Percentiles rank a stretch among this genome's conserved stretches.
These are phyloP conservation scores for Pyrrhoderma lamaoense DNA, from an alignment of 1,284 basidiomycete species.

Conservation along the genomic window DNA sequence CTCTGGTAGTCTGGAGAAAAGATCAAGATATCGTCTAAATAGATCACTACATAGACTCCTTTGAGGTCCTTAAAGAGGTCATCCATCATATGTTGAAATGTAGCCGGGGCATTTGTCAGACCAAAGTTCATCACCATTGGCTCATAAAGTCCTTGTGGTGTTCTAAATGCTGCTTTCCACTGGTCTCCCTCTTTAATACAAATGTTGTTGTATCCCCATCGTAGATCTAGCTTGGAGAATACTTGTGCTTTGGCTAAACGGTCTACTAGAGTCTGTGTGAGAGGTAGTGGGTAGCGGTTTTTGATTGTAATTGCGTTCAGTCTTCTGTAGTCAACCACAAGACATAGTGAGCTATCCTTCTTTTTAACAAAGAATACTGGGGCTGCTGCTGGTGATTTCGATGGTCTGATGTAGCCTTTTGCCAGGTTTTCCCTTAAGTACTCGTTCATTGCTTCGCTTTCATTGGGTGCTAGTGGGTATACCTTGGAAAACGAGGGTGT, in stretches of 20 bases:
- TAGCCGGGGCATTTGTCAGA: slow-evolving; percentile 32
- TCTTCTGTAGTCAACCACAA: slow-evolving; percentile 37
- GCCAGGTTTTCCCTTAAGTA: slow-evolving; percentile 33
- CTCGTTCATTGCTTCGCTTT: slow-evolving; percentile 23
- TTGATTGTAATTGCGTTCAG: slow-evolving; percentile 35
- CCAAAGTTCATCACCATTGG: slow-evolving; percentile 30
- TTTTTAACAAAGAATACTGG: slow-evolving; percentile 42
- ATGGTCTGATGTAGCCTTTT: slow-evolving; percentile 29
- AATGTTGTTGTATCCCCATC: slow-evolving; percentile 23
- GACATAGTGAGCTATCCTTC: slow-evolving; percentile 33
- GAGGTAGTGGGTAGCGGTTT: slow-evolving; percentile 34
- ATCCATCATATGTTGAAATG: slow-evolving; percentile 24
- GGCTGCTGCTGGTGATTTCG: slow-evolving; percentile 29
- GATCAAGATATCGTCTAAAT: slow-evolving; percentile 2
- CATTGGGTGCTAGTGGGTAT: background rate
- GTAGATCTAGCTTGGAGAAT: slow-evolving; percentile 30
- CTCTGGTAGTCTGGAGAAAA: background rate
- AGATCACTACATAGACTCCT: background rate
- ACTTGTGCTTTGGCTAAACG: slow-evolving; percentile 20
- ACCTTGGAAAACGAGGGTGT: background rate
- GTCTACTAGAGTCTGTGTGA: slow-evolving; percentile 33
- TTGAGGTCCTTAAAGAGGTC: slow-evolving; percentile 15
- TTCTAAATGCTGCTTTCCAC: slow-evolving; percentile 24
- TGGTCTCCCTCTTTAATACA: slow-evolving; percentile 15
- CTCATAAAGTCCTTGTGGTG: slow-evolving; percentile 28